These are phyloP conservation scores for Aspergillus egyptiacus DNA, from an alignment of 495 filamentous ascomycete species.

Conservation along the genomic window DNA sequence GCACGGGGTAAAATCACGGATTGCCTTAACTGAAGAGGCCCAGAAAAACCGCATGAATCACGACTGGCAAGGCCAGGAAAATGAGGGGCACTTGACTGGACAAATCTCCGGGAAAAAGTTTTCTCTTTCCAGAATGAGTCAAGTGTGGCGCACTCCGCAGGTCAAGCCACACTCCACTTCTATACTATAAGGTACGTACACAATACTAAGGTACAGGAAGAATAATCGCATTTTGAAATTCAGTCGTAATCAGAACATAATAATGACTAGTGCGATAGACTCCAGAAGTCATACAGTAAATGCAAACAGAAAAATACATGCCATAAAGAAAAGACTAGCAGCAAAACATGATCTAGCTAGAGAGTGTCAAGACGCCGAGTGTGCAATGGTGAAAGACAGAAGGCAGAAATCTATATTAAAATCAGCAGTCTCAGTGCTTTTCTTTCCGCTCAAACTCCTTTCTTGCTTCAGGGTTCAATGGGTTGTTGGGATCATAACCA, in stretches of 20 bases:
- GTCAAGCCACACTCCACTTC: slow-evolving; percentile 3
- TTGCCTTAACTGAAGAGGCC: slow-evolving; percentile 11
- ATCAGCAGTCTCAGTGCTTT: neutral
- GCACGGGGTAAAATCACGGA: slow-evolving; percentile 3
- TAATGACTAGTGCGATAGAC: too few relatives aligned
- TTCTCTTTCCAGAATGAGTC: slow-evolving; percentile 12
- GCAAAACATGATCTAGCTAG: too few relatives aligned
- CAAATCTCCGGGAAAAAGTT: slow-evolving; percentile 11
- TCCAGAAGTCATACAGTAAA: too few relatives aligned
- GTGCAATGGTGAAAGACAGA: too few relatives aligned
- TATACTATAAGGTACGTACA: neutral
- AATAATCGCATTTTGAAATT: too few relatives aligned
- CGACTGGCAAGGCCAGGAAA: slow-evolving; percentile 9
- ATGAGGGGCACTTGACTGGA: slow-evolving; percentile 6
- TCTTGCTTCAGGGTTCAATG: slow-evolving; percentile 45
- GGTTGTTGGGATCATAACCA: slow-evolving; percentile 69
- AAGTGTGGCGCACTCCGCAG: neutral
- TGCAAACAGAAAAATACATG: too few relatives aligned
- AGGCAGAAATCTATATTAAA: neutral
- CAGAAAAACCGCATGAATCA: slow-evolving; percentile 17
- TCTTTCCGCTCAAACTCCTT: slow-evolving; percentile 14
- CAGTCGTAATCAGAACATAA: too few relatives aligned
- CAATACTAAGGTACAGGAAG: too few relatives aligned
- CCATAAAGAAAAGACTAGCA: neutral
- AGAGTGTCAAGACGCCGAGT: too few relatives aligned